These are phyloP conservation scores for Melampsora americana DNA, from an alignment of 1,284 basidiomycete species.

Conservation along the genomic window DNA sequence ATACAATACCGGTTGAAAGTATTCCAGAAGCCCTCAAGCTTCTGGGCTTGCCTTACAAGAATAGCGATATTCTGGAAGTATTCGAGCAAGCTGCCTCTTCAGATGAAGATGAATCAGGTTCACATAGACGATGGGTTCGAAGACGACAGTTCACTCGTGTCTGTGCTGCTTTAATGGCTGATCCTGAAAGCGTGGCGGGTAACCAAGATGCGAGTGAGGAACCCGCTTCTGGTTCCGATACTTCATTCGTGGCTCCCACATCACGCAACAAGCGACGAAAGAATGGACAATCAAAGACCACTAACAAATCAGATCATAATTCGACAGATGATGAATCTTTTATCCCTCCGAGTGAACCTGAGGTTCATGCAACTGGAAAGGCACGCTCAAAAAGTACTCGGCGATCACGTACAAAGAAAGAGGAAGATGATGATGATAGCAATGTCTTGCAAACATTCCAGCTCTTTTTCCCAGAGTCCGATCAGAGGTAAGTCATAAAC, in stretches of 20 bases:
- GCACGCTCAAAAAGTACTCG: not conserved
- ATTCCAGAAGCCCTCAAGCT: constrained; percentile 29
- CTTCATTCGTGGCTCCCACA: not conserved
- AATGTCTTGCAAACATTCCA: not conserved
- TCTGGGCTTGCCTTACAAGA: constrained; percentile 26
- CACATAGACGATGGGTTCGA: constrained; percentile 14
- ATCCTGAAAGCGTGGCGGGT: not conserved
- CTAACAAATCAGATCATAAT: not conserved
- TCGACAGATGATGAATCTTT: not conserved
- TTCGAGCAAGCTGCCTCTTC: constrained; percentile 35
- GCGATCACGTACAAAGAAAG: not conserved
- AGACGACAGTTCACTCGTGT: constrained; percentile 28
- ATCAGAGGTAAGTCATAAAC: constrained; percentile 22
- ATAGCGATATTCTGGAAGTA: constrained; percentile 25
- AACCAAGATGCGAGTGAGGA: constrained; percentile 15
- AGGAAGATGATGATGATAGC: not conserved
- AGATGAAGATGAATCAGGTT: constrained; percentile 7
- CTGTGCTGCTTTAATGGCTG: constrained; percentile 33
- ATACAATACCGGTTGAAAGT: not conserved
- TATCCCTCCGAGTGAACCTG: not conserved
- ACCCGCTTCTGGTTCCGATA: constrained; percentile 9
- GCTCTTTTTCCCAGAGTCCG: constrained; percentile 5
- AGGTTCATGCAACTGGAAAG: not conserved
- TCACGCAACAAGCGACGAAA: constrained; percentile 3
- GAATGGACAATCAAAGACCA: not conserved